A percentile compares a stretch with the other conserved stretches of the same genome.
phyloP scores from a whole-genome alignment of 139 green algal genomes.

The Haematococcus lacustris region DNA sequence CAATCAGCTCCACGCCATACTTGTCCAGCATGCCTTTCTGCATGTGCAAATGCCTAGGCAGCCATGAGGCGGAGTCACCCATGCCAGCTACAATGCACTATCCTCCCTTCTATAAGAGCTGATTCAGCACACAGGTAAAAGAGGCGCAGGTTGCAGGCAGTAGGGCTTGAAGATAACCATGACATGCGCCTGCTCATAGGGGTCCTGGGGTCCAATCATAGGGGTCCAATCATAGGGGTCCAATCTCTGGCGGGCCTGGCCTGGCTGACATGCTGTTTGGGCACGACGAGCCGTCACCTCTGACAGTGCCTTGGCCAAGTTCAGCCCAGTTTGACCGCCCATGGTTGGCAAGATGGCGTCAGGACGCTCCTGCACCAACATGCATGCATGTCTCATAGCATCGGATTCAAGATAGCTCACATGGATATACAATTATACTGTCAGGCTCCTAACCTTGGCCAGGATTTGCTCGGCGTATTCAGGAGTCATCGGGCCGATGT shows the following conservation, averaged over 20 bases:
- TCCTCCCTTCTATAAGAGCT: neutral
- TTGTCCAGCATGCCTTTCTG: conserved; percentile 78
- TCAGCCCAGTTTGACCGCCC: conserved; percentile 96
- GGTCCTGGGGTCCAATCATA: neutral
- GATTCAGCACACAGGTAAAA: neutral
- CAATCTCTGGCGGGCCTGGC: neutral
- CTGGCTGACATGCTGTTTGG: neutral
- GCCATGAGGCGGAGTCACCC: too few relatives aligned
- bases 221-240: neutral
- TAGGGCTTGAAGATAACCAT: neutral
- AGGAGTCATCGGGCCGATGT: conserved; percentile 96
- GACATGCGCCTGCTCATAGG: neutral
- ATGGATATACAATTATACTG: neutral
- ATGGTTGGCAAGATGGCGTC: conserved; percentile 98
- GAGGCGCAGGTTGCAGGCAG: neutral
- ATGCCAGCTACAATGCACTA: neutral
- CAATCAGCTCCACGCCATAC: conserved; percentile 94
- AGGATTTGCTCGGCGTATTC: conserved; percentile 84
- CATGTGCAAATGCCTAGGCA: too few relatives aligned
- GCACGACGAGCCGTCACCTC: conserved; percentile 48
- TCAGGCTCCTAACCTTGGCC: conserved; percentile 36
- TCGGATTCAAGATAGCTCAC: neutral
- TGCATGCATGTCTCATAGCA: neutral
- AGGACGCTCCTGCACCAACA: conserved; percentile 68
- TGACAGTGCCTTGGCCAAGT: conserved; percentile 89